Base-by-base conservation (phyloP, 371 early-diverging fungal species). In the Haplosporangium sp. region DNA sequence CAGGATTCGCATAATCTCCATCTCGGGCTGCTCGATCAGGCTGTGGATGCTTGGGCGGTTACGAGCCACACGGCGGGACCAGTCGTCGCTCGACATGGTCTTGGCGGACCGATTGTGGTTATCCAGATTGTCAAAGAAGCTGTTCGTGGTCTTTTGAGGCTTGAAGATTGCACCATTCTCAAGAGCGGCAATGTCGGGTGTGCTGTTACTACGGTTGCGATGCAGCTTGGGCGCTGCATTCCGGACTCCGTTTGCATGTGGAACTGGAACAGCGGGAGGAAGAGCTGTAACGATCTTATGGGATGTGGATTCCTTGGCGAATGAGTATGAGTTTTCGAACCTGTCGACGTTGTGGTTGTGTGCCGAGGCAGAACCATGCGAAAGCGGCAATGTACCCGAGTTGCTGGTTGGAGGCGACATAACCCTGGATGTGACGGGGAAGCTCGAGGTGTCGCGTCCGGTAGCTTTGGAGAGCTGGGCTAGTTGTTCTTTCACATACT, bases 391-490 rank as follows among this genome's bases (percentile, higher is more conserved):
- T 80, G 86, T 52, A 77, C 82, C 48, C 69, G 42, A 40, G 76
- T 75, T 86, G 84, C 47, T 85, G 83, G 68, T 50, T 12, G 69
- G 62, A 16, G 70, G 62, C n/a, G 69, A 55, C 40, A 43, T 43
- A 10, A 54, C 59, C 53, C 74, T 73, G 55, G 69, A 58, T 10
- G 72, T 37, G 56, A 59, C 63, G 38, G 71, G 69, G 80, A 67
- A 69, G 73, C 79, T 63, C 53, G 75, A 55, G 50, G 69, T 59
- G 46, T 67, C 59, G 61, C 75, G 64, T 57, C 73, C 76, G 12
- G 63, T 77, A 36, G 68, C 69, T 61, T 71, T 85, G n/a, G 73
- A 80, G 59, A 81, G 67, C 51, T 80, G 77, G 16, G 84, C 62
- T 55, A 82, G 46, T 61, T 83, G 83, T 60, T 85, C 82, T 55